Conservation (phyloP, 2,329 filamentous ascomycete genomes). For the Sporothrix schenckii region DNA sequence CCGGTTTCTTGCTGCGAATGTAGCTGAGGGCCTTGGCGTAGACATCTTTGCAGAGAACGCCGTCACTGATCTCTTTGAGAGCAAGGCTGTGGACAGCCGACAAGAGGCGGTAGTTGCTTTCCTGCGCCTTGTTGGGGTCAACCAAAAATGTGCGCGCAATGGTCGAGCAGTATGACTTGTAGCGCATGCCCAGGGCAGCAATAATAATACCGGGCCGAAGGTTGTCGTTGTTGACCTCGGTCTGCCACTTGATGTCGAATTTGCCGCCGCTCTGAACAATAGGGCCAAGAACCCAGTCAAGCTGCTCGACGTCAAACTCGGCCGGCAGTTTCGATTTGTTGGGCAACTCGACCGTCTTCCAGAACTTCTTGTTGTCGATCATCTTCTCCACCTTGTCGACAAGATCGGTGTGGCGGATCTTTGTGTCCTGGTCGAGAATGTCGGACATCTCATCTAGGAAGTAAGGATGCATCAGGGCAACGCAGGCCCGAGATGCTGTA, state of each 20-base stretch:
- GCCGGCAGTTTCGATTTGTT: constrained; percentile 75
- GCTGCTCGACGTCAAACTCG: constrained; percentile 83
- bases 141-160: constrained; percentile 94
- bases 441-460: constrained; percentile 98
- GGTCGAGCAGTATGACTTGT: constrained; percentile 92
- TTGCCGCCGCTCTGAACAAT: constrained; percentile 93
- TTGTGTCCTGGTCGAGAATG: constrained; percentile 94
- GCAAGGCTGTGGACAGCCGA: constrained; percentile 83
- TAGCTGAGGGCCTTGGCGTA: constrained; percentile 83
- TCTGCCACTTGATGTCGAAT: constrained; percentile 83
- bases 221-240: constrained; percentile 76
- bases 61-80: constrained; percentile 87
- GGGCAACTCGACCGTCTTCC: constrained; percentile 74
- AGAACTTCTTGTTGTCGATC: constrained; percentile 92
- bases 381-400: constrained; percentile 88
- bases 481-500: constrained; percentile 90
- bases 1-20: constrained; percentile 87
- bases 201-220: constrained; percentile 93
- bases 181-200: constrained; percentile 85
- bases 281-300: constrained; percentile 92
- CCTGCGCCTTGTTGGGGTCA: constrained; percentile 94
- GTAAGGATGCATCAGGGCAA: constrained; percentile 91
- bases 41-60: constrained; percentile 82
- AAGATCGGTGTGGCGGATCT: constrained; percentile 85
- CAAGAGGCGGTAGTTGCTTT: constrained; percentile 89